phyloP scores from a whole-genome alignment of 2,329 filamentous ascomycete genomes.

The Aureobasidium sp. region DNA sequence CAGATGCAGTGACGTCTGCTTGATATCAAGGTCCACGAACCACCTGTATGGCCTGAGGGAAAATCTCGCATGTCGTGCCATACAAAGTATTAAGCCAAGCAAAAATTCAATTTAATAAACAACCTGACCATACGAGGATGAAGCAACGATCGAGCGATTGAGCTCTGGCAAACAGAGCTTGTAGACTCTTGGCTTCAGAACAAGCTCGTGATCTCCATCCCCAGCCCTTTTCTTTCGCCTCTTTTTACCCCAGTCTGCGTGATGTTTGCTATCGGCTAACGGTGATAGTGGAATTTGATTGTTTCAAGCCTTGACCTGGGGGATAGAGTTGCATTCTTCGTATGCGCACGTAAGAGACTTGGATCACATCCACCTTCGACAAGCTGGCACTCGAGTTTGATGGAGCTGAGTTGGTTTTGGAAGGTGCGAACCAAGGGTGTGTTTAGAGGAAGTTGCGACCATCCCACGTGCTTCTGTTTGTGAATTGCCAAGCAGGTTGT shows the following conservation, averaged over 20 bases:
- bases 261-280: background rate
- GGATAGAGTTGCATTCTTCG: background rate
- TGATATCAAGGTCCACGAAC: background rate
- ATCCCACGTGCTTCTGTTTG: background rate
- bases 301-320: background rate
- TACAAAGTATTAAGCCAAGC: background rate
- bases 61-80: background rate
- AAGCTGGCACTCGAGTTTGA: too few species aligned
- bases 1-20: constrained; percentile 10
- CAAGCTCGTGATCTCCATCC: background rate
- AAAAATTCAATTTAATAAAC: background rate
- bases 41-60: background rate
- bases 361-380: background rate
- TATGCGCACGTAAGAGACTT: background rate
- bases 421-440: too few species aligned
- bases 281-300: background rate
- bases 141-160: background rate
- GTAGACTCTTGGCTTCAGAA: background rate
- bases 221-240: background rate
- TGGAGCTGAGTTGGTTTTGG: background rate
- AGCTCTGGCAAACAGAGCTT: background rate
- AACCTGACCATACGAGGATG: background rate
- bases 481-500: background rate
- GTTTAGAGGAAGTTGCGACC: background rate
- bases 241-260: background rate